Evolutionary conservation across 2,329 filamentous ascomycete genomes (phyloP).

Genomic region (Cyphellophora europaea): DNA sequence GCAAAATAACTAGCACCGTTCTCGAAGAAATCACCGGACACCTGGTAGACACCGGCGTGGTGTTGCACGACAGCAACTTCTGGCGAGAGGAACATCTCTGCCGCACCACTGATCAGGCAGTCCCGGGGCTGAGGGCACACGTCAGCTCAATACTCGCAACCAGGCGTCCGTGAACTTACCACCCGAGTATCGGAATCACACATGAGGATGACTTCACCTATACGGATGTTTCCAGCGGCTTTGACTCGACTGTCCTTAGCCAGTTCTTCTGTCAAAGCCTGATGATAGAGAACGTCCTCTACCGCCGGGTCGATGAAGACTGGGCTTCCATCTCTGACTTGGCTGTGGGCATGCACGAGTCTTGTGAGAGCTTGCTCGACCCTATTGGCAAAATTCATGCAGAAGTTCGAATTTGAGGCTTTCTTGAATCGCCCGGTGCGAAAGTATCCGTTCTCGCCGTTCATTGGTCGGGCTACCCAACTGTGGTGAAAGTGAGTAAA

Average conservation of each 20-base stretch:
- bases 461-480: slow-evolving; percentile 37
- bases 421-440: slow-evolving; percentile 7
- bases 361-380: slow-evolving; percentile 8
- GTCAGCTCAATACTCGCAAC: slow-evolving; percentile 16
- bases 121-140: slow-evolving; percentile 39
- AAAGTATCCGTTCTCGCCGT: slow-evolving; percentile 26
- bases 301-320: slow-evolving; percentile 9
- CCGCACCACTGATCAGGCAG: slow-evolving; percentile 57
- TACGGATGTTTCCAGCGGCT: slow-evolving; percentile 75
- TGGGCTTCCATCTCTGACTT: slow-evolving; percentile 9
- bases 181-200: slow-evolving; percentile 62
- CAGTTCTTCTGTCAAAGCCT: slow-evolving; percentile 35
- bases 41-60: slow-evolving; percentile 65
- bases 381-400: slow-evolving; percentile 7
- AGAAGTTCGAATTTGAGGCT: slow-evolving; percentile 7
- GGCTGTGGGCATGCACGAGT: slow-evolving; percentile 7
- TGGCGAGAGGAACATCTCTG: slow-evolving; percentile 60
- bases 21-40: slow-evolving; percentile 63
- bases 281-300: slow-evolving; percentile 16
- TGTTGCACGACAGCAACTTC: slow-evolving; percentile 64
- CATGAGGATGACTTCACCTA: slow-evolving; percentile 69
- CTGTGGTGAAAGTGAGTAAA: slow-evolving; percentile 2
- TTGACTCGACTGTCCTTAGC: slow-evolving; percentile 40
- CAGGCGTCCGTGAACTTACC: slow-evolving; percentile 3
- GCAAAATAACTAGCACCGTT: slow-evolving; percentile 70